phyloP scores from a whole-genome alignment of 2,329 filamentous ascomycete species.

The Aspergillus hortae region DNA sequence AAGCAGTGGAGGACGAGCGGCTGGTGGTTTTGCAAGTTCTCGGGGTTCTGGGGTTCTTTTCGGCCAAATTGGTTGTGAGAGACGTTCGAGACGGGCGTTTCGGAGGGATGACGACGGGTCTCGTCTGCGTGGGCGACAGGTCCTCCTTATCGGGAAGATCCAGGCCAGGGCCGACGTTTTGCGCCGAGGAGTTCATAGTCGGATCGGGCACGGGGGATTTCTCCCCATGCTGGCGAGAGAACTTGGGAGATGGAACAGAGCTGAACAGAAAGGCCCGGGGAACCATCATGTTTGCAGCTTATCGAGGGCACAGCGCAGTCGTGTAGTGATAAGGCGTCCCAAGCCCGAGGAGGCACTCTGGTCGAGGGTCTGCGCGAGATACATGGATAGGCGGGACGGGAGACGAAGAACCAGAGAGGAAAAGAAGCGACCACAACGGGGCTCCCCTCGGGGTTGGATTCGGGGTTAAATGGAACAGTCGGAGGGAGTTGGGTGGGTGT shows the following conservation, averaged over 20 bases:
- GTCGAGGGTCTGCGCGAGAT: conserved; percentile 38
- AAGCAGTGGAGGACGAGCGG: conserved; percentile 17
- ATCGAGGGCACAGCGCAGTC: conserved; percentile 10
- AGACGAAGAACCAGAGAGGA: background rate
- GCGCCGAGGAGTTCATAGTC: conserved; percentile 6
- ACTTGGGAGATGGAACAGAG: conserved; percentile 26
- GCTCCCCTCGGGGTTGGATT: conserved; percentile 1
- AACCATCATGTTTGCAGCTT: conserved; percentile 38
- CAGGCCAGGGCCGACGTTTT: conserved; percentile 12
- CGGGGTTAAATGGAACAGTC: conserved; percentile 5
- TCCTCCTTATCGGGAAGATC: conserved; percentile 13
- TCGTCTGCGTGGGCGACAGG: conserved; percentile 21
- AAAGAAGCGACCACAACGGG: conserved; percentile 6
- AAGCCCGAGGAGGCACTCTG: conserved; percentile 39
- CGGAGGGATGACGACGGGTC: conserved; percentile 34
- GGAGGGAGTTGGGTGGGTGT: conserved; percentile 13
- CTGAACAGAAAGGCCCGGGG: conserved; percentile 38
- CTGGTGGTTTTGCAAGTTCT: conserved; percentile 22
- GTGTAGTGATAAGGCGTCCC: conserved; percentile 12
- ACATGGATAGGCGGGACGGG: conserved; percentile 28
- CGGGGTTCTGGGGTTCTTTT: conserved; percentile 17
- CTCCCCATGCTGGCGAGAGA: conserved; percentile 15
- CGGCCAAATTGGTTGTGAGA: conserved; percentile 14
- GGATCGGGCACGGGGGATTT: conserved; percentile 5
- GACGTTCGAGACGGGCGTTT: conserved; percentile 25